Conservation (phyloP, 441 rosid genomes). For the Mallotus repandus region DNA sequence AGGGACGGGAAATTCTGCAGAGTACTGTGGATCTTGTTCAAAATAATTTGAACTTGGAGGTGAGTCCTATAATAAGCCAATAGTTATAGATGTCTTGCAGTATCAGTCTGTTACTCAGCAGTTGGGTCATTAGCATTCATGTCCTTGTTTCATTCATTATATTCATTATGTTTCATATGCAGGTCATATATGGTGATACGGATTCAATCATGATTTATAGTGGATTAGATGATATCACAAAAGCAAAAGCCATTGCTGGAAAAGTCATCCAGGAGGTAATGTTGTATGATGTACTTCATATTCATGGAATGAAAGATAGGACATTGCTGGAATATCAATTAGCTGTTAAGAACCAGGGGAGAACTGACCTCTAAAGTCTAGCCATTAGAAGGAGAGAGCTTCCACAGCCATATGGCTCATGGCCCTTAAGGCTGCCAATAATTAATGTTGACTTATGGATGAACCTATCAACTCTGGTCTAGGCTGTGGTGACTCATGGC, state of each 20-base stretch:
- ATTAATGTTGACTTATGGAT: too few species aligned
- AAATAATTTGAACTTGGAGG: conserved; percentile 90
- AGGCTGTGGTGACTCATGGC: too few species aligned
- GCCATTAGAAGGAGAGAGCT: too few species aligned
- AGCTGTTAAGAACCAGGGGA: too few species aligned
- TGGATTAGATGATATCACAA: conserved; percentile 75
- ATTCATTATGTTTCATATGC: conserved; percentile 33
- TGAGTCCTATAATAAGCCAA: conserved; percentile 30
- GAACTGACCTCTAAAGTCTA: too few species aligned
- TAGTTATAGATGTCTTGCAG: neutral
- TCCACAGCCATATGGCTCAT: too few species aligned
- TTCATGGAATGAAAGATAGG: neutral
- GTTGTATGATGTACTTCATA: conserved; percentile 8
- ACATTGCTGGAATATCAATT: neutral
- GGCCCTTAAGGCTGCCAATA: too few species aligned
- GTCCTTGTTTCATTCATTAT: conserved; percentile 19
- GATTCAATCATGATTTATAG: conserved; percentile 98
- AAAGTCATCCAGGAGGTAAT: conserved; percentile 93
- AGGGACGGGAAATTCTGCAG: conserved; percentile 97
- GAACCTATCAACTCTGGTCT: too few species aligned
- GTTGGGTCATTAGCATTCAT: conserved; percentile 1
- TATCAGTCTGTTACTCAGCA: neutral
- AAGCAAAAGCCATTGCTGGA: conserved; percentile 71
- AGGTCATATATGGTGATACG: conserved; percentile 98
- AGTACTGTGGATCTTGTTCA: conserved; percentile 96